phyloP scores from a whole-genome alignment of 1,139 yeast species.

The Diutina scorzettiae region DNA sequence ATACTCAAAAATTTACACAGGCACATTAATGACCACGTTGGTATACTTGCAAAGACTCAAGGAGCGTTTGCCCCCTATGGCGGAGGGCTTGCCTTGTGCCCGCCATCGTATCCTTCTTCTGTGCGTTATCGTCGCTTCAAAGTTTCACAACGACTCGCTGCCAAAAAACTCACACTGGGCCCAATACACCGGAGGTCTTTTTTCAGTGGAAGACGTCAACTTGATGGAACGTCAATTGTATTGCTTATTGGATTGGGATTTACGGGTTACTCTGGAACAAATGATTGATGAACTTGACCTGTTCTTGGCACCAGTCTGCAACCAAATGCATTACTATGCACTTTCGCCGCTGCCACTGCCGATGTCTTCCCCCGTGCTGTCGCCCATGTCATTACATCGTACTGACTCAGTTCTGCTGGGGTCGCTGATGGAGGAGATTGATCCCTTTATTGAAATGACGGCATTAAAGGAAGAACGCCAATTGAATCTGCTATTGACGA shows the following conservation, averaged over 20 bases:
- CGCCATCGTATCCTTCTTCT: constrained; percentile 67
- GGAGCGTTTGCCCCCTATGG: constrained; percentile 50
- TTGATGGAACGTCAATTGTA: constrained; percentile 71
- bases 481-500: not conserved
- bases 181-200: constrained; percentile 60
- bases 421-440: not conserved
- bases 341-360: not conserved
- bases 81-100: constrained; percentile 68
- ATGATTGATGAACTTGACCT: constrained; percentile 34
- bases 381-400: constrained; percentile 1
- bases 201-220: constrained; percentile 56
- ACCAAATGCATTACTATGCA: constrained; percentile 27
- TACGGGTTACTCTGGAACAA: constrained; percentile 43
- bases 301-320: constrained; percentile 53
- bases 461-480: not conserved
- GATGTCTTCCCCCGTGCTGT: not conserved
- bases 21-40: constrained; percentile 62
- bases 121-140: constrained; percentile 59
- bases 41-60: constrained; percentile 54
- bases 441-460: not conserved
- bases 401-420: not conserved
- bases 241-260: constrained; percentile 59
- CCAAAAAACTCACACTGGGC: constrained; percentile 76
- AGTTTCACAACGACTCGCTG: constrained; percentile 65
- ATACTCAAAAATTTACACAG: constrained; percentile 65